Evolutionary conservation across 73 alveolate genomes (phyloP), one percentile per base, ranked within the genome.

Genomic region (Symbiodinium natans): DNA sequence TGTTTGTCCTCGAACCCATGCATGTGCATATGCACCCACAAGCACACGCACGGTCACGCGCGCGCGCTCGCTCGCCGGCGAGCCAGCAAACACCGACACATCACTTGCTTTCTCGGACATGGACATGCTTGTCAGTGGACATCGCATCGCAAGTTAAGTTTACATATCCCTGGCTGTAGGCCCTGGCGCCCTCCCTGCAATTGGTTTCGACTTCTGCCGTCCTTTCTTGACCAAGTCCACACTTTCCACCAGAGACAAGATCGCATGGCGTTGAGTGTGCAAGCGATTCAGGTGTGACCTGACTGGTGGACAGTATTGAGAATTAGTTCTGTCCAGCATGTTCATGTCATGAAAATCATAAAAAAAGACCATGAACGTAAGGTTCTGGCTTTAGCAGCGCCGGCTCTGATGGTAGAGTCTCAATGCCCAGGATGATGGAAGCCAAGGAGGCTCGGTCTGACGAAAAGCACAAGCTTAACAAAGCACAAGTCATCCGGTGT

Each of bases 161-260:
- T 48, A 17, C 17, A 10, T 17, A 48, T 10, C 63, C 8, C 63
- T 8, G 63, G 63, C 8, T 10, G 23, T 48, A 17, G 17, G 63
- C 23, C 63, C 63, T 17, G 8, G 63, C 17, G 63, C 63, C 63
- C 8, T 8, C 63, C 8, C 63, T 17, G 8, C 8, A 48, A 48
- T 17, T 48, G 8, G 63, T 10, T 48, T 8, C 63, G 63, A 48
- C 63, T 48, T 17, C 63, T 17, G 17, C 63, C 17, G 93, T 31
- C 99, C 99, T 41, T 93, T 93, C 94, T 83, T 93, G 82, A 93
- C 94, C 80, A 93, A 52, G 73, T 93, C 99, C 10, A 83, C 99
- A 19, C 87, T 48, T 86, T 93, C 94, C 94, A 93, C 99, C 43
- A 93, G 63, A 23, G 99, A 93, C 77, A 93, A 19, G 36, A 93